Percentiles rank a stretch among this genome's conserved stretches.
Conservation (phyloP, 164 flowering plant genomes). For the Cinnamomum chago region DNA sequence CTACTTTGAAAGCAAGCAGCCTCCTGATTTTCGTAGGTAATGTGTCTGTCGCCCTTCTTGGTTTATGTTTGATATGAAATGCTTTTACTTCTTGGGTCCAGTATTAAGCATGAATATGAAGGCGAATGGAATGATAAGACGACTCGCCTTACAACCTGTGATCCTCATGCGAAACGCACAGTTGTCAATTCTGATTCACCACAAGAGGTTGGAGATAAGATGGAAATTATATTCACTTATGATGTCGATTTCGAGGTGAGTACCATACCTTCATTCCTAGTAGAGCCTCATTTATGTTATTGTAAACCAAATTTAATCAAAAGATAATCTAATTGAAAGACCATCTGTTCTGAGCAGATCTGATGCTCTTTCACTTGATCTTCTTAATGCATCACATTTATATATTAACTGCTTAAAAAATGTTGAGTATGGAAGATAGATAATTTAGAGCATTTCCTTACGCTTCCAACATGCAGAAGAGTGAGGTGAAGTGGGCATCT, state of each 20-base stretch:
- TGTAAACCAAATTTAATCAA: not conserved
- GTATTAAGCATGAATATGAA: slow-evolving; percentile 82
- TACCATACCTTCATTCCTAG: not conserved
- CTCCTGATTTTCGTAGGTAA: too few species aligned
- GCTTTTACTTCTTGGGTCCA: slow-evolving; percentile 21
- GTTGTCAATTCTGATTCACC: slow-evolving; percentile 72
- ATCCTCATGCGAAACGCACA: slow-evolving; percentile 69
- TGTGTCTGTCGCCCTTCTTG: not conserved
- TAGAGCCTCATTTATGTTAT: not conserved
- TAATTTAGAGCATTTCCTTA: too few species aligned
- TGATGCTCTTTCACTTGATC: too few species aligned
- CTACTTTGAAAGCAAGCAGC: not conserved
- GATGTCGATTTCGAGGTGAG: slow-evolving; percentile 81
- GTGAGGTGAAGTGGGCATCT: slow-evolving; percentile 86
- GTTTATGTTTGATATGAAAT: not conserved
- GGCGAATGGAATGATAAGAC: slow-evolving; percentile 63
- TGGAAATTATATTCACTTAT: slow-evolving; percentile 82
- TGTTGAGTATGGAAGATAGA: too few species aligned
- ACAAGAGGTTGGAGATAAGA: slow-evolving; percentile 79
- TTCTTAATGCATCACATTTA: too few species aligned
- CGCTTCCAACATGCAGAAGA: slow-evolving; percentile 33
- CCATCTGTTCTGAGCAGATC: too few species aligned
- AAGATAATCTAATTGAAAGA: too few species aligned
- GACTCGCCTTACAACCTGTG: slow-evolving; percentile 71
- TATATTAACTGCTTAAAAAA: too few species aligned